A percentile compares a stretch with the other conserved stretches of the same genome.
Conservation (phyloP, 352 stramenopile genomes). For the Globisporangium carolinianum region DNA sequence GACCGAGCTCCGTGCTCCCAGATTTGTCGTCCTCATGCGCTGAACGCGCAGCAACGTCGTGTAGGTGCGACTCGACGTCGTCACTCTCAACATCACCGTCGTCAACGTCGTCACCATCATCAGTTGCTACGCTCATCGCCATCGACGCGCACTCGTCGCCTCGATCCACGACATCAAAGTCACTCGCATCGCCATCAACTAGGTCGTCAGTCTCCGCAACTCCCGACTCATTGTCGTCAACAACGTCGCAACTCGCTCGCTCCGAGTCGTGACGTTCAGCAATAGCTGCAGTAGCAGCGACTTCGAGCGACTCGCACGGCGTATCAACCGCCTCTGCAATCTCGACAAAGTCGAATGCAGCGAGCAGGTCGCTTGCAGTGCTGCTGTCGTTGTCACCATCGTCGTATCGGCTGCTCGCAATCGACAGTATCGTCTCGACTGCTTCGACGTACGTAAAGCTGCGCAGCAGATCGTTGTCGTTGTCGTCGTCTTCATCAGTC, state of each 20-base stretch:
- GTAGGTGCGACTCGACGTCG: too few species aligned
- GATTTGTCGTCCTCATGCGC: background rate
- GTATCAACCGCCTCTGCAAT: constrained; percentile 1
- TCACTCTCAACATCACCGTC: background rate
- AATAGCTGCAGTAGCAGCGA: background rate
- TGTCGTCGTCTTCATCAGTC: too few species aligned
- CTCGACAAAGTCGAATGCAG: constrained; percentile 21
- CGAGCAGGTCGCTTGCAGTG: constrained; percentile 17
- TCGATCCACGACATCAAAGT: background rate
- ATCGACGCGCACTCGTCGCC: background rate
- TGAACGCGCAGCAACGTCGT: too few species aligned
- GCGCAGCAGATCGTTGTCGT: constrained; percentile 17
- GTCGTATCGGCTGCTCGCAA: background rate
- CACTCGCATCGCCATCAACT: background rate
- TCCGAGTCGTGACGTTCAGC: background rate
- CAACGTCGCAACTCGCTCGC: background rate
- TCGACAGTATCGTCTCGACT: constrained; percentile 7
- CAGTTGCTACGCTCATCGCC: background rate
- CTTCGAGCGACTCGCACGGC: background rate
- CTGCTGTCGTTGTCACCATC: background rate
- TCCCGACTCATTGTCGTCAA: background rate
- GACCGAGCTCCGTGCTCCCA: background rate
- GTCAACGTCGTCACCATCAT: background rate
- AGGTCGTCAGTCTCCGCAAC: background rate
- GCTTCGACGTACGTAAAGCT: constrained; percentile 35